Percentiles rank a stretch among this genome's conserved stretches.
phyloP scores from a whole-genome alignment of 192 early-diverging fungal genomes.

The Mortierella antarctica region DNA sequence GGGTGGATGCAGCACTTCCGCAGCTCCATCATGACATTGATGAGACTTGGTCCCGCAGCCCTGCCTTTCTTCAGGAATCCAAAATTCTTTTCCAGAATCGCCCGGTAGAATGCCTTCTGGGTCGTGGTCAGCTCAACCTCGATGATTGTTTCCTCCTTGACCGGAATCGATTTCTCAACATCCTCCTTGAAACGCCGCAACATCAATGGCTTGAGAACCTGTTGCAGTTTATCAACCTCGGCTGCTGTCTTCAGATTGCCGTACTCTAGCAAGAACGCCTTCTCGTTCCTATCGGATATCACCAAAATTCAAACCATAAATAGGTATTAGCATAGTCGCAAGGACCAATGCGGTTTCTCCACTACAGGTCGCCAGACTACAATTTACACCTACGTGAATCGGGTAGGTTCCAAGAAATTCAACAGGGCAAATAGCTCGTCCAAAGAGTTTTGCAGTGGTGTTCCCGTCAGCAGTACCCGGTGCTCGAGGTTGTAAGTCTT shows the following conservation, averaged over 20 bases:
- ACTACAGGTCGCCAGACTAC: background rate
- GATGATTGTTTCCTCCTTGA: slow-evolving; percentile 92
- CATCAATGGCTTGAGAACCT: slow-evolving; percentile 85
- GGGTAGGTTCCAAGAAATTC: slow-evolving; percentile 83
- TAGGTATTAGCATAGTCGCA: background rate
- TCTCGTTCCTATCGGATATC: slow-evolving; percentile 59
- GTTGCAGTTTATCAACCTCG: slow-evolving; percentile 85
- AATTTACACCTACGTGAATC: slow-evolving; percentile 60
- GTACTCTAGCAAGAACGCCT: slow-evolving; percentile 75
- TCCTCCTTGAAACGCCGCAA: slow-evolving; percentile 89
- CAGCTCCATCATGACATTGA: slow-evolving; percentile 91
- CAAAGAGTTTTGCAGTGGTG: slow-evolving; percentile 85
- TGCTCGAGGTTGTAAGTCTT: slow-evolving; percentile 83
- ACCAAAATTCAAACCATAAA: background rate
- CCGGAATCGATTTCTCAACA: slow-evolving; percentile 87
- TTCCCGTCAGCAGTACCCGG: slow-evolving; percentile 83
- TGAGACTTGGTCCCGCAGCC: slow-evolving; percentile 75
- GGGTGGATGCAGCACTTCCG: slow-evolving; percentile 93
- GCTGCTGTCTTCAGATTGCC: slow-evolving; percentile 72
- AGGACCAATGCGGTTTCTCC: no score
- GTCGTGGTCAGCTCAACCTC: slow-evolving; percentile 87
- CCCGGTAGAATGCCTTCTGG: slow-evolving; percentile 88
- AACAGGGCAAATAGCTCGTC: slow-evolving; percentile 86
- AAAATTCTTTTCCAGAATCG: slow-evolving; percentile 87
- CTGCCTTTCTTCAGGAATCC: slow-evolving; percentile 82